These are phyloP conservation scores for Lolium rigidum DNA, from an alignment of 176 grass and related monocot species.

Conservation along the genomic window DNA sequence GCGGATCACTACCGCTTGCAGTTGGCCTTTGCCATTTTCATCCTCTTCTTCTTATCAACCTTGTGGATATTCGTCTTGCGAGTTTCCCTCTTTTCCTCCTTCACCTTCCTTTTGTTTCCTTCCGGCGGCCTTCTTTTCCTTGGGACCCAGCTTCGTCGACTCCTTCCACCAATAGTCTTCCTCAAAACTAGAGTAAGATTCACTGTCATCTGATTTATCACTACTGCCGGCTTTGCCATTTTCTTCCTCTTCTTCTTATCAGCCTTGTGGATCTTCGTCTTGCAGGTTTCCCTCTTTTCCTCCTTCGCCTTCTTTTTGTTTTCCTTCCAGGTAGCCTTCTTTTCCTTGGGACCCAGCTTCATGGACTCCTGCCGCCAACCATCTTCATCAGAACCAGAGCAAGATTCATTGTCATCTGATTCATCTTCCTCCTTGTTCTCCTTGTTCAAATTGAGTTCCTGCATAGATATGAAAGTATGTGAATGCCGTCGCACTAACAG, in stretches of 20 bases:
- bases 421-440: slow-evolving; percentile 35
- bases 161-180: slow-evolving; percentile 54
- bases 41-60: slow-evolving; percentile 91
- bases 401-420: slow-evolving; percentile 50
- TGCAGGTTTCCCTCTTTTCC: slow-evolving; percentile 79
- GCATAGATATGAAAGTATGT: no score
- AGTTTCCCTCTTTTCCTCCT: slow-evolving; percentile 87
- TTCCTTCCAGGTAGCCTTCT: slow-evolving; percentile 71
- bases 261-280: slow-evolving; percentile 72
- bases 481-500: no score
- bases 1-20: slow-evolving; percentile 61
- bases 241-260: slow-evolving; percentile 97
- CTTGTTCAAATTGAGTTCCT: background rate
- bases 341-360: slow-evolving; percentile 73
- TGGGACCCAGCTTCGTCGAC: slow-evolving; percentile 59
- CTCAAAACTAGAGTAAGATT: slow-evolving; percentile 51
- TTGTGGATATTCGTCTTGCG: slow-evolving; percentile 76
- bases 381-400: slow-evolving; percentile 53
- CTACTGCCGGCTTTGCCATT: background rate
- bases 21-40: slow-evolving; percentile 92
- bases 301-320: slow-evolving; percentile 96
- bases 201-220: slow-evolving; percentile 40
- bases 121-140: slow-evolving; percentile 75
- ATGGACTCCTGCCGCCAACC: slow-evolving; percentile 48
- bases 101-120: slow-evolving; percentile 91